Evolutionary conservation across 2,329 filamentous ascomycete genomes (phyloP).

Genomic region (Stachybotrys chartarum): DNA sequence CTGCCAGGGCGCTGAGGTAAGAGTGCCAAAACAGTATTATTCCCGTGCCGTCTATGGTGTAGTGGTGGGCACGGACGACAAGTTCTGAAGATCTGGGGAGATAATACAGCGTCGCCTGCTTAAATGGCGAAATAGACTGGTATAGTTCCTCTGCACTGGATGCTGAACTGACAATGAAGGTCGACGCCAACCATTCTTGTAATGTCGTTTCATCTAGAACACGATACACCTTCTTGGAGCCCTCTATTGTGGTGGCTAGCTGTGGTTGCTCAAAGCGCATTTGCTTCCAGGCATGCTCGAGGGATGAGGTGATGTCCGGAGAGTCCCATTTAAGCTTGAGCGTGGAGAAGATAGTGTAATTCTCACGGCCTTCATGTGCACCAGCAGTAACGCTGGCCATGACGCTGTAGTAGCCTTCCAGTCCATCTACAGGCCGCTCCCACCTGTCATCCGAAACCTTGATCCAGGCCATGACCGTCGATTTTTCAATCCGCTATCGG

Average conservation of each 20-base stretch:
- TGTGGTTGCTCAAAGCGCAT: conserved; percentile 14
- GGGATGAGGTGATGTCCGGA: conserved; percentile 7
- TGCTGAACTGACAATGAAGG: conserved; percentile 4
- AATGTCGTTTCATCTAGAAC: conserved; percentile 12
- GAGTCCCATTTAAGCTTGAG: conserved; percentile 2
- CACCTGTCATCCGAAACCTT: no score
- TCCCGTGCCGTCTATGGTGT: conserved; percentile 14
- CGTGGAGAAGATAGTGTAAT: conserved; percentile 6
- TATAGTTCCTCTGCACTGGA: conserved; percentile 4
- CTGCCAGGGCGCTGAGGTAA: conserved; percentile 10
- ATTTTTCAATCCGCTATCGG: no score
- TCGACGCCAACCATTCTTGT: conserved; percentile 6
- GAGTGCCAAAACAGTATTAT: conserved; percentile 13
- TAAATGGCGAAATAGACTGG: conserved; percentile 3
- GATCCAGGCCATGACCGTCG: no score
- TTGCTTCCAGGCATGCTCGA: conserved; percentile 16
- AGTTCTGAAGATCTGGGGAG: conserved; percentile 7
- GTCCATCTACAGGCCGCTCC: conserved; percentile 6
- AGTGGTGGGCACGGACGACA: conserved; percentile 12
- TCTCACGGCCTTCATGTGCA: conserved; percentile 4
- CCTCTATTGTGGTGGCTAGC: conserved; percentile 5
- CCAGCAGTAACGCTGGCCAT: conserved; percentile 3
- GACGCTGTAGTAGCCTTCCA: conserved; percentile 4
- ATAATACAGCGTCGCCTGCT: conserved; percentile 6
- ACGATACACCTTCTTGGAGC: conserved; percentile 9